phyloP scores from a whole-genome alignment of 768 basidiomycete genomes.

The Pisolithus tinctorius region DNA sequence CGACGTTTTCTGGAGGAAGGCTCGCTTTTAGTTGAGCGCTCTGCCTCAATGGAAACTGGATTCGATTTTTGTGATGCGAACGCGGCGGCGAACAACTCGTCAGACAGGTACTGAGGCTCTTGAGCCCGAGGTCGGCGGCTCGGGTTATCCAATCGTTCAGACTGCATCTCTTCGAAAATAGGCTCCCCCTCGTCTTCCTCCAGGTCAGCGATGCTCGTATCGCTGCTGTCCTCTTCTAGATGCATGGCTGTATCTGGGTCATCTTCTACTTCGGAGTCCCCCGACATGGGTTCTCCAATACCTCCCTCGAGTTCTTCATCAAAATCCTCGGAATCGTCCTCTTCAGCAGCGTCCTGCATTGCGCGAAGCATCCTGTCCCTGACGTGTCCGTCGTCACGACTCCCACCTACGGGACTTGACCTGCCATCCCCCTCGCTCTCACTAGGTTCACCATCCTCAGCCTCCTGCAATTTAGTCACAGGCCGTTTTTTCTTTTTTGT shows the following conservation, averaged over 20 bases:
- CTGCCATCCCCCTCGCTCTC: constrained; percentile 22
- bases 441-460: constrained; percentile 10
- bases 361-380: constrained; percentile 22
- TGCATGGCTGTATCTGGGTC: constrained; percentile 7
- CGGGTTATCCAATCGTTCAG: not conserved
- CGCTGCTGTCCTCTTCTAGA: constrained; percentile 3
- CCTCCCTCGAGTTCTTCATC: constrained; percentile 11
- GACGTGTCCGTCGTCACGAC: constrained; percentile 8
- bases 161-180: constrained; percentile 1
- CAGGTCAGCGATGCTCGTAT: constrained; percentile 3
- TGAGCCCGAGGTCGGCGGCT: too few species aligned
- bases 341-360: constrained; percentile 23
- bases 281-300: constrained; percentile 5
- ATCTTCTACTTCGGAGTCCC: constrained; percentile 11
- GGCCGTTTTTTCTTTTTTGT: constrained; percentile 15
- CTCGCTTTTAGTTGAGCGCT: constrained; percentile 15
- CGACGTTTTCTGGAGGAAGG: constrained; percentile 18
- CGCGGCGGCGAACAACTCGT: constrained; percentile 56
- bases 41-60: constrained; percentile 6
- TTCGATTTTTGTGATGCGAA: constrained; percentile 32
- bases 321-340: constrained; percentile 18
- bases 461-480: not conserved
- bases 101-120: constrained; percentile 48
- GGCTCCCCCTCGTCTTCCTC: constrained; percentile 18
- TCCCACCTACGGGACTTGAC: constrained; percentile 17